Conservation (phyloP, 2,329 filamentous ascomycete species). For the Colletotrichum kahawae region DNA sequence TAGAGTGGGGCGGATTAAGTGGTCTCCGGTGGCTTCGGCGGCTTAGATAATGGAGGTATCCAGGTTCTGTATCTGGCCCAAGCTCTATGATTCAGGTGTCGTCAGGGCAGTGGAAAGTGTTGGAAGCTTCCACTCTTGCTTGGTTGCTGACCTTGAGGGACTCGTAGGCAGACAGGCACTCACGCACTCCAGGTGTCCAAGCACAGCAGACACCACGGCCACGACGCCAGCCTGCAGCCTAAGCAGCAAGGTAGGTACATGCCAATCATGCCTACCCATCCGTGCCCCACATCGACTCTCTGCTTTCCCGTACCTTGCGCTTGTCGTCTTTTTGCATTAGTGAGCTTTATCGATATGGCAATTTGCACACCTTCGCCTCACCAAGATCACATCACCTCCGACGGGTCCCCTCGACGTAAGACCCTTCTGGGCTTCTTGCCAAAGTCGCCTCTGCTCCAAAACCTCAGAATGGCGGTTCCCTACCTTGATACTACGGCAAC, state of each 20-base stretch:
- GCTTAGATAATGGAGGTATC: constrained; percentile 18
- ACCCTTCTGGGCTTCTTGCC: neutral
- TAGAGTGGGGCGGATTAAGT: constrained; percentile 24
- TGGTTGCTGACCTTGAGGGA: constrained; percentile 17
- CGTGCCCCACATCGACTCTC: neutral
- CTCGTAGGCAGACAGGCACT: constrained; percentile 19
- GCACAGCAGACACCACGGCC: neutral
- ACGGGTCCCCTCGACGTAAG: neutral
- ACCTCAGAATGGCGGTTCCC: neutral
- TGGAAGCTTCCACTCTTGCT: constrained; percentile 24
- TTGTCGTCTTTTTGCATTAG: constrained; percentile 19
- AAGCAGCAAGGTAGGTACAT: neutral
- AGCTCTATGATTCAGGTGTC: constrained; percentile 23
- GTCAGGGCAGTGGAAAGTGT: constrained; percentile 20
- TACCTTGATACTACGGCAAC: neutral
- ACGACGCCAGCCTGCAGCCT: neutral
- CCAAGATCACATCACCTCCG: neutral
- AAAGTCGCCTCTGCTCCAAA: neutral
- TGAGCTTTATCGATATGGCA: constrained; percentile 13
- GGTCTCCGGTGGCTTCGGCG: constrained; percentile 11
- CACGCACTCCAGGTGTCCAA: neutral
- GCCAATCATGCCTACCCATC: neutral
- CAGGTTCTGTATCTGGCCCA: constrained; percentile 7
- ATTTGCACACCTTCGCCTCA: constrained; percentile 1
- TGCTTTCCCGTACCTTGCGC: constrained; percentile 1